A percentile compares a stretch with the other conserved stretches of the same genome.
Evolutionary conservation across 257 asterid genomes (phyloP).

Genomic region (Coffea canephora): DNA sequence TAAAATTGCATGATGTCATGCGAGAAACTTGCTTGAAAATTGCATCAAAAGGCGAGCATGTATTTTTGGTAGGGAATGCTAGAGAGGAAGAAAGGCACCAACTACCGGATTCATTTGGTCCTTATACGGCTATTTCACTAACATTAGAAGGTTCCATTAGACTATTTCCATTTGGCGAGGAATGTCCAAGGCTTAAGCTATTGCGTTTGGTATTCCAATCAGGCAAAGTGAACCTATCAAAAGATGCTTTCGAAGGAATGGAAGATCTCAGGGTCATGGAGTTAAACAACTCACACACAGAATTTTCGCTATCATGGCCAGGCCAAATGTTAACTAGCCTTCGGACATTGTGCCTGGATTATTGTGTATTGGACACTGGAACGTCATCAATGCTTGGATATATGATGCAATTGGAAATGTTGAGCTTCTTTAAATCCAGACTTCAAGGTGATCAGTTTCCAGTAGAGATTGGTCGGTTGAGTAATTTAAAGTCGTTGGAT

Average conservation of each 20-base stretch:
- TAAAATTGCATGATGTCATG: constrained; percentile 12
- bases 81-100: constrained; percentile 4
- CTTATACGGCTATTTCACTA: neutral
- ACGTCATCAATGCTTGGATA: neutral
- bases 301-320: neutral
- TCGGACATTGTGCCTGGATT: neutral
- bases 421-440: neutral
- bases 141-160: neutral
- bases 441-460: neutral
- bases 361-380: neutral
- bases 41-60: neutral
- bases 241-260: neutral
- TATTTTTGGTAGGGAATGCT: neutral
- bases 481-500: neutral
- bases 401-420: neutral
- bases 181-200: neutral
- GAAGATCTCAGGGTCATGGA: neutral
- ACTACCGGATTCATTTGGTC: neutral
- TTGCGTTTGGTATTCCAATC: neutral
- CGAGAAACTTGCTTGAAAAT: constrained; percentile 9
- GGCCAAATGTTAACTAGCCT: neutral
- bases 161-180: neutral
- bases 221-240: neutral
- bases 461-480: neutral
- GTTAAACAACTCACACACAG: neutral